Base-by-base conservation (phyloP, 2,329 filamentous ascomycete genomes). In the Lasiodiplodia hormozganensis region DNA sequence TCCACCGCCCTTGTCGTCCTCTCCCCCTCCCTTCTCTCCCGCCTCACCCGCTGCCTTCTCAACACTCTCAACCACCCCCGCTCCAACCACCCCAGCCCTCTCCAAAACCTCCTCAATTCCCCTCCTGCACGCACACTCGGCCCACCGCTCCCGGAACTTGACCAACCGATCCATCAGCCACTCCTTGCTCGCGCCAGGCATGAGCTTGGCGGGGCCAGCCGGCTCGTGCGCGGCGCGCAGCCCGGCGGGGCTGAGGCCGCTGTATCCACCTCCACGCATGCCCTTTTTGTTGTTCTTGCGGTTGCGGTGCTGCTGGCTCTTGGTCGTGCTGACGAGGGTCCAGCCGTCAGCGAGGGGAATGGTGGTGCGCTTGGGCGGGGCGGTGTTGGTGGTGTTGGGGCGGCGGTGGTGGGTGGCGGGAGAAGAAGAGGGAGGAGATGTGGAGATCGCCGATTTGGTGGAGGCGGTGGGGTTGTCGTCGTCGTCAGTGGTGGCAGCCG, bases 331-430 rank as follows among this genome's bases (percentile, higher is more conserved):
- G n/a, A 80, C 73, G 0, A 80, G 73, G 2, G 76, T 80, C 78
- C 78, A 80, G 3, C 78, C 78, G 71, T 80, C 77, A 0, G 72
- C 73, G 16, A 72, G 70, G 16, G 72, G 70, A 5, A 79, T 70
- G 62, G 76, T 69, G 54, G 72, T 73, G 60, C 76, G 73, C 70
- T 78, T 79, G 67, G 76, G 73, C 64, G 34, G 51, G 21, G 36
- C 25, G n/a, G 31, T 18, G 31, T 31, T 34, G 21, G 64, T 57
- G 31, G 6, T 31, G 43, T 52, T 21, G 72, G 65, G 16, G 18
- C 7, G 51, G 28, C 25, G 64, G 16, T 47, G 36, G 28, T n/a
- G 51, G 14, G 3, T 7, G 8, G 12, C 8, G 47, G 28, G 12
- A 3, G 47, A 49, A 28, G 12, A 49, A 3, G 23, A 23, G 49